Evolutionary conservation across 2,329 filamentous ascomycete species (phyloP).

Genomic region (Botryotinia convoluta): DNA sequence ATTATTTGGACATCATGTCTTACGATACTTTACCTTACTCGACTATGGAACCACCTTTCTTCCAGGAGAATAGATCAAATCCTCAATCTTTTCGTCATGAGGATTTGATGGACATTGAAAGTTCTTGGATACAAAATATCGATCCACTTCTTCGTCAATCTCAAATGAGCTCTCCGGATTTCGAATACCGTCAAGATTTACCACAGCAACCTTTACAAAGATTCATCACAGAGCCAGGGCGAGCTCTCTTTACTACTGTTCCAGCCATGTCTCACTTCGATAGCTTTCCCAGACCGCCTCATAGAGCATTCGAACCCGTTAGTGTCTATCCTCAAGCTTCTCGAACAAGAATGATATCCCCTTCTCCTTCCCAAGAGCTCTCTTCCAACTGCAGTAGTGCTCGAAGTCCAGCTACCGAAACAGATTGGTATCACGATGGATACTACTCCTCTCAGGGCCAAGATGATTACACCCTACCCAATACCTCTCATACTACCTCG

Average conservation of each 20-base stretch:
- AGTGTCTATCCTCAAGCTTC: slow-evolving; percentile 25
- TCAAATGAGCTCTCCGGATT: slow-evolving; percentile 6
- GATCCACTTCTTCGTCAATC: slow-evolving; percentile 25
- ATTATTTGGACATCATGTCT: slow-evolving; percentile 14
- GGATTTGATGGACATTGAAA: slow-evolving; percentile 18
- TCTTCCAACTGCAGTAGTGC: slow-evolving; percentile 29
- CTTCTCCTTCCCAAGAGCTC: slow-evolving; percentile 30
- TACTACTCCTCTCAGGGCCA: slow-evolving; percentile 24
- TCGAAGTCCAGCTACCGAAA: slow-evolving; percentile 27
- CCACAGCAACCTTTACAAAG: slow-evolving; percentile 27
- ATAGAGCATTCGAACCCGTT: slow-evolving; percentile 22
- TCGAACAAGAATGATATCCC: slow-evolving; percentile 27
- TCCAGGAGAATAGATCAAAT: slow-evolving; percentile 18
- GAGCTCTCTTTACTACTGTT: slow-evolving; percentile 25
- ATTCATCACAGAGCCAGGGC: slow-evolving; percentile 26
- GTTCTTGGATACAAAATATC: slow-evolving; percentile 24
- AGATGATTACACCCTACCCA: slow-evolving; percentile 23
- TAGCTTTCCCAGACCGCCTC: slow-evolving; percentile 12
- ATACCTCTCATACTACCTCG: slow-evolving; percentile 14
- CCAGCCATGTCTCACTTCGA: slow-evolving; percentile 6
- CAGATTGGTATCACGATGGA: slow-evolving; percentile 25
- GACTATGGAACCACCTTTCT: slow-evolving; percentile 19
- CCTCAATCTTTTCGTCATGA: slow-evolving; percentile 22
- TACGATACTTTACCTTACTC: slow-evolving; percentile 22
- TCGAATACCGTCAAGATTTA: slow-evolving; percentile 19